Percentiles rank a stretch among this genome's conserved stretches.
Conservation (phyloP, 441 rosid genomes). For the Codiaeum variegatum region DNA sequence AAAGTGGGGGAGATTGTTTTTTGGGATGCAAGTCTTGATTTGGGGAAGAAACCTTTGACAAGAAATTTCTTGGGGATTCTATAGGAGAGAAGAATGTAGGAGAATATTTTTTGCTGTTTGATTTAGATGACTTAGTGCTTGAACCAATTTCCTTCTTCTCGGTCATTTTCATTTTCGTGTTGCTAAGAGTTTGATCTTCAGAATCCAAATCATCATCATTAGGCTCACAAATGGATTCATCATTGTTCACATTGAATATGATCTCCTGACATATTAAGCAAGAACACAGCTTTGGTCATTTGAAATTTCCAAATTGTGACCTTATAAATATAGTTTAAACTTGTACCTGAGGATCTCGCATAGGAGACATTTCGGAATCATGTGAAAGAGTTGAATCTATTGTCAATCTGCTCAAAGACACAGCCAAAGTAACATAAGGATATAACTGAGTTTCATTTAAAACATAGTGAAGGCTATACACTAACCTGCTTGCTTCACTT, state of each 20-base stretch:
- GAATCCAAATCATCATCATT: constrained; percentile 26
- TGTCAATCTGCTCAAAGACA: constrained; percentile 33
- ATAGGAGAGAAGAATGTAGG: constrained; percentile 33
- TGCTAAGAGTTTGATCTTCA: constrained; percentile 28
- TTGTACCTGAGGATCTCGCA: constrained; percentile 36
- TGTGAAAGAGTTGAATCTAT: constrained; percentile 24
- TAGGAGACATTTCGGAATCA: constrained; percentile 30
- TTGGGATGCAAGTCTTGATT: constrained; percentile 22
- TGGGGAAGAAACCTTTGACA: constrained; percentile 35
- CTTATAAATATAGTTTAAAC: not conserved
- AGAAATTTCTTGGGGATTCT: constrained; percentile 36
- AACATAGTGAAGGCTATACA: not conserved
- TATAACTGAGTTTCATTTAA: too few relatives aligned
- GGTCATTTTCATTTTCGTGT: constrained; percentile 14
- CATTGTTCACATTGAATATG: constrained; percentile 27
- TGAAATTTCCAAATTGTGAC: constrained; percentile 6
- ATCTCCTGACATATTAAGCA: constrained; percentile 31
- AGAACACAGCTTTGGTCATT: constrained; percentile 12
- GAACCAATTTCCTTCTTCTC: constrained; percentile 22
- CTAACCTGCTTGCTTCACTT: constrained; percentile 35
- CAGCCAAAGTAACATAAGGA: constrained; percentile 11
- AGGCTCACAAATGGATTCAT: constrained; percentile 32
- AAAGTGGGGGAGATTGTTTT: constrained; percentile 27
- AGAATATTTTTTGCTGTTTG: constrained; percentile 24
- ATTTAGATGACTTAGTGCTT: constrained; percentile 21